phyloP scores from a whole-genome alignment of 805 yeast genomes.

The Hanseniaspora hatyaiensis region DNA sequence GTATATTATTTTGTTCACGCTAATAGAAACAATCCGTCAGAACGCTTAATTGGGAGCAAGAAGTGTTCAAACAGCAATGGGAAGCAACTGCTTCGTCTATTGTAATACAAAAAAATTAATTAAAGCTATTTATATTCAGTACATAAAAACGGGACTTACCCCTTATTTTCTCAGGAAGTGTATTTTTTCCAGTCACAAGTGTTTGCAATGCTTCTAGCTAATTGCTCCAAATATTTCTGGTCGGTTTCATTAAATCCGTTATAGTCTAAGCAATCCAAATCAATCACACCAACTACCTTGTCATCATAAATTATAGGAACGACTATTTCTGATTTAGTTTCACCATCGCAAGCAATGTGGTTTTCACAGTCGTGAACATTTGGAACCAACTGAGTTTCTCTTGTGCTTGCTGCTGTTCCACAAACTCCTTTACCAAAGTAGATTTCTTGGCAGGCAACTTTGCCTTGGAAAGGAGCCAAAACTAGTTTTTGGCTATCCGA shows the following conservation, averaged over 20 bases:
- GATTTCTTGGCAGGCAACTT: slow-evolving; percentile 87
- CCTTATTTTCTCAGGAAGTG: too few relatives aligned
- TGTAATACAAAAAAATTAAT: too few relatives aligned
- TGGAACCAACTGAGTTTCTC: slow-evolving; percentile 58
- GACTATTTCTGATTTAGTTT: slow-evolving; percentile 83
- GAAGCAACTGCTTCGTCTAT: too few relatives aligned
- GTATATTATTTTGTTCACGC: too few relatives aligned
- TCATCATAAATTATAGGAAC: slow-evolving; percentile 56
- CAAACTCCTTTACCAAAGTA: slow-evolving; percentile 78
- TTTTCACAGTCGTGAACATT: slow-evolving; percentile 76
- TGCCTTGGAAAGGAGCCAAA: slow-evolving; percentile 91
- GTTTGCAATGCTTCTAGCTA: slow-evolving; percentile 43
- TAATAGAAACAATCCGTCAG: too few relatives aligned
- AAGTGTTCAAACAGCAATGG: too few relatives aligned
- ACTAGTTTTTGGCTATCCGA: slow-evolving; percentile 38
- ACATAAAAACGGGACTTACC: too few relatives aligned
- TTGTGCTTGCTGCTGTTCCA: slow-evolving; percentile 61
- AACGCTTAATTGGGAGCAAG: not conserved
- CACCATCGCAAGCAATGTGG: slow-evolving; percentile 96
- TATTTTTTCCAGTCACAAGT: slow-evolving; percentile 33
- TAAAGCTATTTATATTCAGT: too few relatives aligned
- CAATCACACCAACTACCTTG: slow-evolving; percentile 61
- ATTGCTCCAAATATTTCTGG: slow-evolving; percentile 42
- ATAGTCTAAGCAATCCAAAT: slow-evolving; percentile 61
- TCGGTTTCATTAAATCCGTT: slow-evolving; percentile 63